Percentiles rank a stretch among this genome's conserved stretches.
Conservation (phyloP, 2,329 filamentous ascomycete genomes). For the Aspergillus vadensis region DNA sequence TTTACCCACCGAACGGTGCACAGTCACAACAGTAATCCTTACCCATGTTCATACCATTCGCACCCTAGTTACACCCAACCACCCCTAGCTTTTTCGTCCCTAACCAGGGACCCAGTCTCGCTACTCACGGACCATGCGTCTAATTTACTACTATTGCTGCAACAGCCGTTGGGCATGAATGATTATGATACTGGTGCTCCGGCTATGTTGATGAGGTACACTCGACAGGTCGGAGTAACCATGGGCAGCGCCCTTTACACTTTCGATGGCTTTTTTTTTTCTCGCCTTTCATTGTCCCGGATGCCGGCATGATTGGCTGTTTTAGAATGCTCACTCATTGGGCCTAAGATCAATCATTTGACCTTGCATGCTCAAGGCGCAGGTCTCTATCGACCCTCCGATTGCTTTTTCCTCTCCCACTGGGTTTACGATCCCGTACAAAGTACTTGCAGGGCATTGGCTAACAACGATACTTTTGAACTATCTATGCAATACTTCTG, state of each 20-base stretch:
- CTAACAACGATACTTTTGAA: background rate
- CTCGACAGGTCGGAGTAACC: constrained; percentile 7
- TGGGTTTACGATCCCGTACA: background rate
- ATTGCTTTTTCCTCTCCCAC: background rate
- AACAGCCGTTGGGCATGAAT: constrained; percentile 34
- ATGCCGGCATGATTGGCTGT: constrained; percentile 2
- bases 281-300: background rate
- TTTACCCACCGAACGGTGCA: background rate
- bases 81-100: constrained; percentile 11
- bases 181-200: constrained; percentile 12
- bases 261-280: background rate
- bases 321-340: background rate
- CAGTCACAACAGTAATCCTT: constrained; percentile 11
- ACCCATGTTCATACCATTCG: background rate
- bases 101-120: constrained; percentile 25
- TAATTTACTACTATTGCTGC: constrained; percentile 26
- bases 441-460: background rate
- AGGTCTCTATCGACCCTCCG: background rate
- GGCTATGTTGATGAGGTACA: constrained; percentile 3
- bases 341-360: constrained; percentile 3
- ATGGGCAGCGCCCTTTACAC: background rate
- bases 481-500: background rate
- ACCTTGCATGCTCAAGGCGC: constrained; percentile 5
- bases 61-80: constrained; percentile 1
- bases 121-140: constrained; percentile 25